These are phyloP conservation scores for Lactarius indigo DNA, from an alignment of 768 basidiomycete species.

Conservation along the genomic window DNA sequence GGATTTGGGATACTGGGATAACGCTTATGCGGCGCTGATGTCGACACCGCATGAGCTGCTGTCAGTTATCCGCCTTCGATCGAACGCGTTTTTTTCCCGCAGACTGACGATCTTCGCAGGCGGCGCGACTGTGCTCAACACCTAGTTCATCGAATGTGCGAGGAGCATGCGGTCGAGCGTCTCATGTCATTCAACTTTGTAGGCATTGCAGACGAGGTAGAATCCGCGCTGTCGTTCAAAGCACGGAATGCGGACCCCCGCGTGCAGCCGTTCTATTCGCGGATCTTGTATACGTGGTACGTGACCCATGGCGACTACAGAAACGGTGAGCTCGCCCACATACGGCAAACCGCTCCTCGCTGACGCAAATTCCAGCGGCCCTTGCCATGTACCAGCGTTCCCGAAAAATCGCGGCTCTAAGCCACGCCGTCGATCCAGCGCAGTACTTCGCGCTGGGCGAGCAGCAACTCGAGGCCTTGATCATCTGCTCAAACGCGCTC, in stretches of 20 bases:
- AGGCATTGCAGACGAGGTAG: conserved; percentile 82
- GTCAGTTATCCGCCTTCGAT: conserved; percentile 47
- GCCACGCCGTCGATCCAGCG: conserved; percentile 31
- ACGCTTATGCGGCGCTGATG: conserved; percentile 81
- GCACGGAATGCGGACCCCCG: conserved; percentile 91
- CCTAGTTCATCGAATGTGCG: conserved; percentile 90
- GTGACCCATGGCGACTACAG: conserved; percentile 84
- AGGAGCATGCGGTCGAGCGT: conserved; percentile 73
- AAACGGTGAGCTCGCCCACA: conserved; percentile 59
- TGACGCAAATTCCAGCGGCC: conserved; percentile 54
- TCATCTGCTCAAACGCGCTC: conserved; percentile 85
- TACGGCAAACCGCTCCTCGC: background rate
- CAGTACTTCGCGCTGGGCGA: conserved; percentile 51
- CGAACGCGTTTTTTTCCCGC: background rate
- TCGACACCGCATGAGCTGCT: conserved; percentile 69
- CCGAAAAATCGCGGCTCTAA: conserved; percentile 58
- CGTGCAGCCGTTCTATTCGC: conserved; percentile 78
- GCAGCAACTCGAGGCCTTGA: conserved; percentile 75
- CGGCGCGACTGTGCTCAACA: conserved; percentile 79
- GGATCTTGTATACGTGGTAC: conserved; percentile 94
- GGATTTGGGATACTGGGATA: conserved; percentile 73
- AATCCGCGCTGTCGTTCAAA: conserved; percentile 85
- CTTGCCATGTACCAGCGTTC: conserved; percentile 92
- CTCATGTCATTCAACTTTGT: conserved; percentile 82
- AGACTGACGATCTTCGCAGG: conserved; percentile 39